phyloP scores from a whole-genome alignment of 73 alveolate genomes.

The Paramecium bursaria region DNA sequence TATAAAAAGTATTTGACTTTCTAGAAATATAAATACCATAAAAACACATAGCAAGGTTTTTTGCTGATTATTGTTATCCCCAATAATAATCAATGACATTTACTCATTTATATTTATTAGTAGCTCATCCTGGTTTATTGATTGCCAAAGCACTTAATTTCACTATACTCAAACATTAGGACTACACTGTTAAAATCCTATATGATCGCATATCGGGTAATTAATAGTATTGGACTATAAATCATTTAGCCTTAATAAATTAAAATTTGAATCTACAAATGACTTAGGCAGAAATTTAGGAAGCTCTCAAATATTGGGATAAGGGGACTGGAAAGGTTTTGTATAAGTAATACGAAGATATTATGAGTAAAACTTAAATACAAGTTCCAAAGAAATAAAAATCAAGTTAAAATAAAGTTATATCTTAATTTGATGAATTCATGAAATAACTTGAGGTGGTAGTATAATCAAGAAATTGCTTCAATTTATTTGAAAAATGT shows the following conservation, averaged over 20 bases:
- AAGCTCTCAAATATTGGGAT: slow-evolving; percentile 55
- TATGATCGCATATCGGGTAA: neutral
- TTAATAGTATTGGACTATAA: slow-evolving; percentile 7
- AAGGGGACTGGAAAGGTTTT: neutral
- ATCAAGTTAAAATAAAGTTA: neutral
- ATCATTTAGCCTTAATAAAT: neutral
- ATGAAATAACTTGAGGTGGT: slow-evolving; percentile 1
- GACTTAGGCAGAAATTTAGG: slow-evolving; percentile 27
- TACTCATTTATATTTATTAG: neutral
- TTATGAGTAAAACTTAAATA: neutral
- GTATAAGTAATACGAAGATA: slow-evolving; percentile 18
- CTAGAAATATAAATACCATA: slow-evolving; percentile 28
- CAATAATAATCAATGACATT: slow-evolving; percentile 8
- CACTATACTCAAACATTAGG: slow-evolving; percentile 37
- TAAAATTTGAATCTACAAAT: neutral
- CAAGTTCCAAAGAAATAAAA: neutral
- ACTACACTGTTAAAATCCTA: neutral
- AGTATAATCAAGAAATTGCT: slow-evolving; percentile 24
- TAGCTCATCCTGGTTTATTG: slow-evolving; percentile 22
- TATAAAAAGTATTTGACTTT: slow-evolving; percentile 10
- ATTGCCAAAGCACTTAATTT: slow-evolving; percentile 45
- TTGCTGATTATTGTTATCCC: neutral
- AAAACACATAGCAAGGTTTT: slow-evolving; percentile 23
- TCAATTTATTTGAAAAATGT: slow-evolving; percentile 25
- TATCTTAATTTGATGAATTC: neutral